Evolutionary conservation across 768 basidiomycete species (phyloP).

Genomic region (Xerocomellus chrysenteron): DNA sequence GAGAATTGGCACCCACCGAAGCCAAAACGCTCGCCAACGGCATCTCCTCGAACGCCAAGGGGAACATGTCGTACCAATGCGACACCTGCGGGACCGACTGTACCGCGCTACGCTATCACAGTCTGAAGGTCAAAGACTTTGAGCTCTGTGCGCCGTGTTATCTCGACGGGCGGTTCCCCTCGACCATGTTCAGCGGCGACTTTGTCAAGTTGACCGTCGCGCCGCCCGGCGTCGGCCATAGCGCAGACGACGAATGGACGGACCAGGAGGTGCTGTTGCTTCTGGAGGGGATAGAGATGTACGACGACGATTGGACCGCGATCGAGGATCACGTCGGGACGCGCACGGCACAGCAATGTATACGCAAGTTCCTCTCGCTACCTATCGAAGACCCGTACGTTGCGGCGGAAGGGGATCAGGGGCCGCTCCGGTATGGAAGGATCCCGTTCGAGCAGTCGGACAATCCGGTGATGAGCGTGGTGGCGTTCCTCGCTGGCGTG

Average conservation of each 20-base stretch:
- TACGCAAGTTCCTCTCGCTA: slow-evolving; percentile 90
- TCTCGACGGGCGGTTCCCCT: slow-evolving; percentile 94
- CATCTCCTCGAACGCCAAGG: slow-evolving; percentile 45
- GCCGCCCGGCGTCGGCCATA: slow-evolving; percentile 32
- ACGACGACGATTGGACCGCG: slow-evolving; percentile 93
- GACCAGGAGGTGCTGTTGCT: slow-evolving; percentile 88
- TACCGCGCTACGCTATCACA: slow-evolving; percentile 85
- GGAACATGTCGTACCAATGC: slow-evolving; percentile 67
- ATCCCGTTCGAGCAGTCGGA: slow-evolving; percentile 94
- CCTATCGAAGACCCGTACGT: slow-evolving; percentile 97
- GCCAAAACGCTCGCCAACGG: slow-evolving; percentile 62
- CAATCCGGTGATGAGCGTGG: slow-evolving; percentile 98
- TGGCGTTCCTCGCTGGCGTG: slow-evolving; percentile 93
- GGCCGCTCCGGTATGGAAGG: slow-evolving; percentile 69
- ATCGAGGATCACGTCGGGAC: slow-evolving; percentile 94
- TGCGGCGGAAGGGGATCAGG: slow-evolving; percentile 71
- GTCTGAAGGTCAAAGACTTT: slow-evolving; percentile 87
- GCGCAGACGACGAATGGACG: slow-evolving; percentile 72
- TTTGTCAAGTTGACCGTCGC: slow-evolving; percentile 78
- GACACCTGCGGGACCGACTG: slow-evolving; percentile 97
- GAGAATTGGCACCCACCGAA: slow-evolving; percentile 63
- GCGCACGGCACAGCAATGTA: slow-evolving; percentile 89
- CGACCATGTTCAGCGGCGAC: slow-evolving; percentile 94
- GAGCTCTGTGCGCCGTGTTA: slow-evolving; percentile 92
- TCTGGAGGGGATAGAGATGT: slow-evolving; percentile 98